Evolutionary conservation across 257 asterid species (phyloP).

Genomic region (Ajuga chamaepitys): DNA sequence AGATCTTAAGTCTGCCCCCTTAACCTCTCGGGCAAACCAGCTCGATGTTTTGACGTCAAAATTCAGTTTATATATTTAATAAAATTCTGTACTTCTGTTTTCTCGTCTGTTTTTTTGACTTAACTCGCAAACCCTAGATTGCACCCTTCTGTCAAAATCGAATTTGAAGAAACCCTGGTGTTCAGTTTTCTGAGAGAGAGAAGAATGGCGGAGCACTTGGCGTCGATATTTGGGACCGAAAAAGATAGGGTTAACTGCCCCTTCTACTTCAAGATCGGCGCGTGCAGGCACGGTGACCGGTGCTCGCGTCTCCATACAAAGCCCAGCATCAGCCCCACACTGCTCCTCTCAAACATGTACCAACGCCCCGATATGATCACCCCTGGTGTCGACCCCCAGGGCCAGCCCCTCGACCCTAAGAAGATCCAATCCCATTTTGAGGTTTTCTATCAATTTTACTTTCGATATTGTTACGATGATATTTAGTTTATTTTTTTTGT

Average conservation of each 20-base stretch:
- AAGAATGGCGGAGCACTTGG: conserved; percentile 35
- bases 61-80: fast-evolving
- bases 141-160: background rate
- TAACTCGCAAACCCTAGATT: conserved; percentile 19
- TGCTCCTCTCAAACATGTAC: conserved; percentile 69
- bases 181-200: background rate
- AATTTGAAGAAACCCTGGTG: background rate
- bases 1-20: conserved; percentile 95
- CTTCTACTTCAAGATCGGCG: conserved; percentile 87
- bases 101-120: background rate
- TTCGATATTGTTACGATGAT: background rate
- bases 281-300: conserved; percentile 82
- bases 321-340: conserved; percentile 78
- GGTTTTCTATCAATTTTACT: conserved; percentile 11
- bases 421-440: conserved; percentile 74
- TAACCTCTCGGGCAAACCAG: conserved; percentile 99
- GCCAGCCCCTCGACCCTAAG: conserved; percentile 68
- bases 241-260: conserved; percentile 83
- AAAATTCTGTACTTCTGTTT: too few species aligned
- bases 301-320: conserved; percentile 79
- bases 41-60: background rate
- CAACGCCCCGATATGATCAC: conserved; percentile 90
- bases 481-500: background rate
- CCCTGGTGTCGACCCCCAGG: conserved; percentile 82
- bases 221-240: conserved; percentile 30